Conservation (phyloP, 768 basidiomycete species). For the Mycena kentingensis region DNA sequence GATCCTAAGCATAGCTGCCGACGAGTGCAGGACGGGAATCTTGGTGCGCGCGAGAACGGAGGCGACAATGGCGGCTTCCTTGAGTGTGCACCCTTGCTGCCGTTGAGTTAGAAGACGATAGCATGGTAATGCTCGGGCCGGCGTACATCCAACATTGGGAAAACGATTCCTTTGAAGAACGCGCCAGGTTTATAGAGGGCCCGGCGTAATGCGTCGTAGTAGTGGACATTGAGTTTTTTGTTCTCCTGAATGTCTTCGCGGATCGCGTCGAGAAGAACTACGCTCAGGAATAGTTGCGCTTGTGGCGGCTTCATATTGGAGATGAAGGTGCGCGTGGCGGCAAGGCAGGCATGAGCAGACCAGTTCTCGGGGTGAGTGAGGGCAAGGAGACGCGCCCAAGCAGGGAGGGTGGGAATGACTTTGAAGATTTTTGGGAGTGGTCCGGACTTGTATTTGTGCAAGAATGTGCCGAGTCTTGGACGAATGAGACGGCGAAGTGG, state of each 20-base stretch:
- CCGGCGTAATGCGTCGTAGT: conserved; percentile 91
- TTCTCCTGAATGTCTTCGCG: conserved; percentile 85
- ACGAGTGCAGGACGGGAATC: conserved; percentile 95
- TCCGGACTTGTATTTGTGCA: conserved; percentile 90
- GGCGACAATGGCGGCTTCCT: conserved; percentile 92
- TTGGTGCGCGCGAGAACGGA: conserved; percentile 89
- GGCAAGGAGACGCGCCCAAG: conserved; percentile 95
- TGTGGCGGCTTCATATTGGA: conserved; percentile 96
- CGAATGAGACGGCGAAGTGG: background rate
- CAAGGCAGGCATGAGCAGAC: conserved; percentile 94
- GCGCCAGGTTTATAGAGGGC: conserved; percentile 95
- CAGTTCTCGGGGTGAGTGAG: conserved; percentile 91
- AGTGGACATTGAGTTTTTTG: conserved; percentile 89
- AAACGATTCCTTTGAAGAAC: conserved; percentile 97
- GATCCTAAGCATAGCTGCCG: conserved; percentile 89
- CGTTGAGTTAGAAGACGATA: background rate
- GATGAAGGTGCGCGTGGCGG: conserved; percentile 93
- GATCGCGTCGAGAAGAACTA: conserved; percentile 87
- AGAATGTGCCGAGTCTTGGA: conserved; percentile 77
- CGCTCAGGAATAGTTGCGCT: conserved; percentile 88
- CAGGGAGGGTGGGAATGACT: conserved; percentile 91
- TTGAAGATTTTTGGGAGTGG: conserved; percentile 97
- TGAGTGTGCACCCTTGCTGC: conserved; percentile 78
- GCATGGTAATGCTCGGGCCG: background rate
- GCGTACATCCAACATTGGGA: conserved; percentile 89